phyloP scores from a whole-genome alignment of 2,329 filamentous ascomycete species.

The Fusarium sororula region DNA sequence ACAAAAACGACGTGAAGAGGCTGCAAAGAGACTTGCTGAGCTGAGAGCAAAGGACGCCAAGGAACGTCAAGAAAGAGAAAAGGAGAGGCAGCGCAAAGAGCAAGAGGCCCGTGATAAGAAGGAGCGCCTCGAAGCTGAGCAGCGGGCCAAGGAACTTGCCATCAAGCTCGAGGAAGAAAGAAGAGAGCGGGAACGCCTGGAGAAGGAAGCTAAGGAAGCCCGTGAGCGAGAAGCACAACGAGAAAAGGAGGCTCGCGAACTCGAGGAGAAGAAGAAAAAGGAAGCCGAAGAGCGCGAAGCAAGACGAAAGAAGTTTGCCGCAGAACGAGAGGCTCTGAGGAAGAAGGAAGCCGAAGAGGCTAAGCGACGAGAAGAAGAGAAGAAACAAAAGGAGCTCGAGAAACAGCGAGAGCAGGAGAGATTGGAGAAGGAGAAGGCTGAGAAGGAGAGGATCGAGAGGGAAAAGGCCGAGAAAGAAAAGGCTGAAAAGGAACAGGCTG shows the following conservation, averaged over 20 bases:
- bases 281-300: slow-evolving; percentile 53
- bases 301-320: slow-evolving; percentile 39
- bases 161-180: slow-evolving; percentile 52
- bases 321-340: slow-evolving; percentile 32
- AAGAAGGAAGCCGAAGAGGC: slow-evolving; percentile 41
- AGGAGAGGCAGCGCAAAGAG: slow-evolving; percentile 49
- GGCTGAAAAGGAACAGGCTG: slow-evolving; percentile 42
- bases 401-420: slow-evolving; percentile 51
- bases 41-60: slow-evolving; percentile 65
- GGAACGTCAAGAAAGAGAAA: slow-evolving; percentile 55
- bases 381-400: slow-evolving; percentile 54
- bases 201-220: slow-evolving; percentile 54
- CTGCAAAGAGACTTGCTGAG: slow-evolving; percentile 61
- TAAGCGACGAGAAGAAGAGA: slow-evolving; percentile 30
- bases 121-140: slow-evolving; percentile 42
- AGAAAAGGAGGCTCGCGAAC: slow-evolving; percentile 50
- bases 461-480: slow-evolving; percentile 46
- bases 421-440: slow-evolving; percentile 41
- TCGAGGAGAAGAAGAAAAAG: slow-evolving; percentile 45
- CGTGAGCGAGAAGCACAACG: slow-evolving; percentile 53
- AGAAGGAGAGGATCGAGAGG: slow-evolving; percentile 24
- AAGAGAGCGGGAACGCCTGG: slow-evolving; percentile 54
- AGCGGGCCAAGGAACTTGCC: slow-evolving; percentile 43
- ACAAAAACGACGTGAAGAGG: slow-evolving; percentile 66
- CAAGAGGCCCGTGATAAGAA: slow-evolving; percentile 45